Base-by-base conservation (phyloP, 2,329 filamentous ascomycete genomes). In the Arthroderma uncinatum region DNA sequence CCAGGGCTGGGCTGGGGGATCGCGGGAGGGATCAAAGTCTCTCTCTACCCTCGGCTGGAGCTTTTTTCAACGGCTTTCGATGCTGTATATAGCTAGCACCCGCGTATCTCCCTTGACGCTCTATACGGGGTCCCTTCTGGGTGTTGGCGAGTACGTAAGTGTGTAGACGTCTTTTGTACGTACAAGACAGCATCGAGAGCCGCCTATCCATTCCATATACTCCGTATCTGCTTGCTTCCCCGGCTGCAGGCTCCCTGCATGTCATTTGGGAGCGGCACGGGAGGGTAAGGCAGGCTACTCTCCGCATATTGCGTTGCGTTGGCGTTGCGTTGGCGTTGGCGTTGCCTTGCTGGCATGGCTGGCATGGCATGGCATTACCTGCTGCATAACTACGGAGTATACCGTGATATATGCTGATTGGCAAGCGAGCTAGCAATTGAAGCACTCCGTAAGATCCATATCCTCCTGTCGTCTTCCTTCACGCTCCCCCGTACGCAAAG, bases 181-280 rank as follows among this genome's bases (percentile, higher is more conserved):
- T 33, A 33, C 30, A 1, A n/a, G 16, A 42, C 14, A 42, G 39
- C 14, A 19, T 16, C 4, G 44, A 50, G 44, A n/a, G 44, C 44
- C 44, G 44, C 40, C 25, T 44, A 44, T 23, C 40, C 19, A 44
- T 25, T 44, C 8, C 39, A 16, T 19, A 42, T 16, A 12, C 23
- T 10, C n/a, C 23, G 14, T 25, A 7, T 47, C 42, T 50, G 40
- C 44, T 19, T 19, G 25, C 44, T 30, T 4, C 42, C 42, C 28
- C 9, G 8, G 44, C 44, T 50, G 44, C 44, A 14, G 23, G 25
- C 25, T 50, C 25, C 44, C 44, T 50, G 44, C 25, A 50, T 50
- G 44, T 50, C 44, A 50, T 50, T 16, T 50, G 44, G 44, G 25
- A 50, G 44, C 44, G 44, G 44, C 44, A 50, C 44, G 10, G 44